Evolutionary conservation across 768 basidiomycete genomes (phyloP).

Genomic region (Mycena crocata): DNA sequence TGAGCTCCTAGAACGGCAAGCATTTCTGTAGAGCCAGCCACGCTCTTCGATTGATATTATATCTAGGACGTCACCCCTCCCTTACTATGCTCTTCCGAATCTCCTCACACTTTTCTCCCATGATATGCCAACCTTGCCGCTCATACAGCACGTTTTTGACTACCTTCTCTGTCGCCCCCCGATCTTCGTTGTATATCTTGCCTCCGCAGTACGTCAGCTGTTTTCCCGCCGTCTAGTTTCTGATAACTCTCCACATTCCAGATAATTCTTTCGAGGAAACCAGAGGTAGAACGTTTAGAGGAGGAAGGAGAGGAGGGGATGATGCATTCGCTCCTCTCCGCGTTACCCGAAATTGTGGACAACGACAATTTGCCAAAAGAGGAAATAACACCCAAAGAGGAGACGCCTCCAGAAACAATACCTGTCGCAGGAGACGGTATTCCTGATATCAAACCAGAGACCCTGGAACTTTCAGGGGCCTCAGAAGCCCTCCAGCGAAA

Average conservation of each 20-base stretch:
- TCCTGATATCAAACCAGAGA: conserved; percentile 18
- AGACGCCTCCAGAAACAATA: conserved; percentile 8
- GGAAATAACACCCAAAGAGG: conserved; percentile 14
- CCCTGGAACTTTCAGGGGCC: not conserved
- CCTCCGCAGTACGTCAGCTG: conserved; percentile 72
- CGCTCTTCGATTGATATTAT: too few species aligned
- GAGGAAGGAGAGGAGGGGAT: conserved; percentile 66
- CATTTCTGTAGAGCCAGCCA: too few species aligned
- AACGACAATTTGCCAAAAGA: not conserved
- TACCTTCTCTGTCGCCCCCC: conserved; percentile 88
- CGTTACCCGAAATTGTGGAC: conserved; percentile 53
- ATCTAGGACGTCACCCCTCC: conserved; percentile 78
- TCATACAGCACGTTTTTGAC: conserved; percentile 94
- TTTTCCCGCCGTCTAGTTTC: not conserved
- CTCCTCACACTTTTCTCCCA: conserved; percentile 93
- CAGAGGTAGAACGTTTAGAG: conserved; percentile 69
- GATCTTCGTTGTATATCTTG: conserved; percentile 83
- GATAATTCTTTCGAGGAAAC: conserved; percentile 81
- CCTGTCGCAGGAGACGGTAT: not conserved
- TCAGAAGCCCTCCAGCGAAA: not conserved
- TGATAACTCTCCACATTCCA: conserved; percentile 42
- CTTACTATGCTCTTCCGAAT: conserved; percentile 91
- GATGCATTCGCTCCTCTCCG: conserved; percentile 50
- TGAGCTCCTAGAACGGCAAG: conserved; percentile 73
- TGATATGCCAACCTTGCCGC: conserved; percentile 88